Conservation (phyloP, 495 filamentous ascomycete genomes). For the Tuber melanosporum region DNA sequence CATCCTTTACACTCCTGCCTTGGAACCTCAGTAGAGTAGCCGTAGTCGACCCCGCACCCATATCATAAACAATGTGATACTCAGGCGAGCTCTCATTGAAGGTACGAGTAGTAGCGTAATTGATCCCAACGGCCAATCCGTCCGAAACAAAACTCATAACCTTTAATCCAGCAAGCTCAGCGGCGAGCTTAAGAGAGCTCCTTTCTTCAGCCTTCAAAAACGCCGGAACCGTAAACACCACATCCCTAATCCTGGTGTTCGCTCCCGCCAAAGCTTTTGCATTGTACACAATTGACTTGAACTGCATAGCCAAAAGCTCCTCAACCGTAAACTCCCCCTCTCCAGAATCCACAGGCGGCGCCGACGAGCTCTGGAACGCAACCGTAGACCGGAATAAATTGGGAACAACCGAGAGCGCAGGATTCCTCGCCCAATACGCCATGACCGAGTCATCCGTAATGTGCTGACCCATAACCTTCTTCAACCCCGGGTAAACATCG, state of each 20-base stretch:
- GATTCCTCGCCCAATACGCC: conserved; percentile 65
- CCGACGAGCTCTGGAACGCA: conserved; percentile 63
- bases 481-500: conserved; percentile 91
- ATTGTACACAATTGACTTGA: conserved; percentile 79
- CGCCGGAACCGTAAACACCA: conserved; percentile 83
- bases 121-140: conserved; percentile 83
- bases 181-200: conserved; percentile 71
- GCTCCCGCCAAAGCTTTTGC: conserved; percentile 81
- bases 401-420: conserved; percentile 55
- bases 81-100: conserved; percentile 91
- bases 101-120: conserved; percentile 84
- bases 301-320: conserved; percentile 93
- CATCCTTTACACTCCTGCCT: conserved; percentile 78
- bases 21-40: conserved; percentile 91
- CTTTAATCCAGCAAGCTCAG: conserved; percentile 77
- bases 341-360: conserved; percentile 55
- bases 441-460: conserved; percentile 56
- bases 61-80: conserved; percentile 88
- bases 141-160: conserved; percentile 81
- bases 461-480: conserved; percentile 69
- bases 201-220: conserved; percentile 89
- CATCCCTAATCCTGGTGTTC: conserved; percentile 64
- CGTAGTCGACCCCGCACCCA: conserved; percentile 95
- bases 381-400: conserved; percentile 61
- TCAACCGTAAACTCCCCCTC: conserved; percentile 77